phyloP scores from a whole-genome alignment of 2,329 filamentous ascomycete species.

The Aureobasidium zeae region DNA sequence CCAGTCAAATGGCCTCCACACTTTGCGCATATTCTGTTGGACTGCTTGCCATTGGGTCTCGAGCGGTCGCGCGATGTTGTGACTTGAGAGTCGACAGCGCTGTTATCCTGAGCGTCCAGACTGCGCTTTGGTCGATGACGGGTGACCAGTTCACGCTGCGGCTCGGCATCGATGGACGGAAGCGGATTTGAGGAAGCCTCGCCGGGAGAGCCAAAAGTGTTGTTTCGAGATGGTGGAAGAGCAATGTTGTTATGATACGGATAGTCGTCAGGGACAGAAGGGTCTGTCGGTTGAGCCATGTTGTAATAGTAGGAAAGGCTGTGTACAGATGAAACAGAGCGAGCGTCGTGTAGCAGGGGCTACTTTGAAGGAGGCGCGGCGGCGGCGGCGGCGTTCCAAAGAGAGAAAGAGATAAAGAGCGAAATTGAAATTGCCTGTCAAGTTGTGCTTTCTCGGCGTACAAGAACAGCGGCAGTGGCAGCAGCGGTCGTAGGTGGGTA shows the following conservation, averaged over 20 bases:
- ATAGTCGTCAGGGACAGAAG: slow-evolving; percentile 6
- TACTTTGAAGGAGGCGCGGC: slow-evolving; percentile 1
- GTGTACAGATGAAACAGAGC: slow-evolving; percentile 10
- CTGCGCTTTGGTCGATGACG: slow-evolving; percentile 6
- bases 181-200: neutral
- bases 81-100: neutral
- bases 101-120: slow-evolving; percentile 6
- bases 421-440: no score
- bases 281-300: slow-evolving; percentile 12
- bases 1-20: slow-evolving; percentile 81
- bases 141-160: slow-evolving; percentile 5
- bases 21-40: slow-evolving; percentile 56
- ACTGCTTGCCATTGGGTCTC: slow-evolving; percentile 21
- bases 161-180: slow-evolving; percentile 7
- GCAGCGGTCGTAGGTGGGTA: no score
- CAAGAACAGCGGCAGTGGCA: no score
- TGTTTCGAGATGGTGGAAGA: slow-evolving; percentile 10
- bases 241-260: slow-evolving; percentile 10
- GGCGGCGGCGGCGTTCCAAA: neutral
- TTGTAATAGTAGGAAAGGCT: slow-evolving; percentile 1
- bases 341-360: slow-evolving; percentile 12
- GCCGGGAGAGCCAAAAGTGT: slow-evolving; percentile 5
- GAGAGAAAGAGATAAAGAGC: neutral
- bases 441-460: no score
- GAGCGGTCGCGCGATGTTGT: slow-evolving; percentile 14